Evolutionary conservation across 2,329 filamentous ascomycete species (phyloP).

Genomic region (Alternaria panax): DNA sequence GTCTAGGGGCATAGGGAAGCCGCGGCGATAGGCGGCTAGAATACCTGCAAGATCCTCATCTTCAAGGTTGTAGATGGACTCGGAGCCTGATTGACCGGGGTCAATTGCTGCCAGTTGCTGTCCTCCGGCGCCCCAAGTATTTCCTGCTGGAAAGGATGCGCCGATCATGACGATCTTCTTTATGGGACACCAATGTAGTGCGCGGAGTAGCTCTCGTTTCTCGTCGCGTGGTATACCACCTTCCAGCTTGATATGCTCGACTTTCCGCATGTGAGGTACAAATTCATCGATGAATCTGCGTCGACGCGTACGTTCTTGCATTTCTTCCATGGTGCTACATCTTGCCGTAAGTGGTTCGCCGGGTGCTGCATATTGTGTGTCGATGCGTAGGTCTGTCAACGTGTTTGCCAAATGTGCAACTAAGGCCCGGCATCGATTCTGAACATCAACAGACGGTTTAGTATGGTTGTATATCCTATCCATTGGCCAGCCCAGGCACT

Average conservation of each 20-base stretch:
- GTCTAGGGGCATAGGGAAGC: constrained; percentile 20
- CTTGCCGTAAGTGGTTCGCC: constrained; percentile 45
- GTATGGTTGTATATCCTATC: constrained; percentile 53
- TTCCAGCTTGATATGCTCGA: constrained; percentile 57
- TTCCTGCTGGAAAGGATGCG: constrained; percentile 53
- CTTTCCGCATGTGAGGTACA: constrained; percentile 50
- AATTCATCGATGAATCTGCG: constrained; percentile 54
- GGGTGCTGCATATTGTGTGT: constrained; percentile 42
- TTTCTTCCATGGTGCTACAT: constrained; percentile 18
- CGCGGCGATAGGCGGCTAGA: constrained; percentile 34
- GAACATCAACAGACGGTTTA: constrained; percentile 32
- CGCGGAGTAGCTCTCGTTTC: constrained; percentile 55
- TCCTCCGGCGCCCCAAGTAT: constrained; percentile 54
- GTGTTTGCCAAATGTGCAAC: constrained; percentile 51
- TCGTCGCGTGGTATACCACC: constrained; percentile 58
- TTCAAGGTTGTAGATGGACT: constrained; percentile 34
- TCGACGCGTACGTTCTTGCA: constrained; percentile 36
- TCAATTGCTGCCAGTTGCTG: constrained; percentile 42
- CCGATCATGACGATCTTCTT: constrained; percentile 58
- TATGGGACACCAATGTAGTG: constrained; percentile 52
- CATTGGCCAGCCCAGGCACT: constrained; percentile 57
- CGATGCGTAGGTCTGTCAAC: constrained; percentile 53
- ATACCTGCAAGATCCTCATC: constrained; percentile 40
- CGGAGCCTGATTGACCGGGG: constrained; percentile 25
- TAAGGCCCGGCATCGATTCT: constrained; percentile 35